Evolutionary conservation across 345 rosid genomes (phyloP), one percentile per base, ranked within the genome.

Genomic region (Passiflora organensis): DNA sequence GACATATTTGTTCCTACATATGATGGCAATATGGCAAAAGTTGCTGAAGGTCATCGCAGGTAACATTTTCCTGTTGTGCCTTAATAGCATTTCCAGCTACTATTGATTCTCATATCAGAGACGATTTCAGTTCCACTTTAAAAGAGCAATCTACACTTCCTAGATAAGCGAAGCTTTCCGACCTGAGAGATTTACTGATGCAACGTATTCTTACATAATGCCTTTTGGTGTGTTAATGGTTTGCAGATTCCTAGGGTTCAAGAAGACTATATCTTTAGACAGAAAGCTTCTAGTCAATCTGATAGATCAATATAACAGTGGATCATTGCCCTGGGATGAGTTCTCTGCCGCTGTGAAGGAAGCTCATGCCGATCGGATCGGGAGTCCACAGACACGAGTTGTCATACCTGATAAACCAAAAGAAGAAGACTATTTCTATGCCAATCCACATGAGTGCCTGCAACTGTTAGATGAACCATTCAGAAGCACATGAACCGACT

Each of bases 381-480:
- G 79, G 36, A 64, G 11, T 15, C 76, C 74, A 16, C 28, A 43
- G 20, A 53, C 43, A 43, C 59, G 43, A 66, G 16, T 50, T 39
- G 43, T 57, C 34, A 68, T 75, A 37, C 80, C 73, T 4, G 65
- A 65, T 25, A 53, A 75, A 49, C 82, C 82, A 5, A 70, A 65
- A 64, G 74, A 74, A 53, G 85, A 80, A 49, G 85, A 75, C 55
- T 69, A 70, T 36, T 80, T 76, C 63, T 80, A 76, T 43, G 57
- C 81, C 15, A 80, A 80, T 21, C 81, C 81, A 12, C 58, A 71
- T 36, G 84, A 80, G 52, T 80, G 85, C 56, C 58, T 77, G 65
- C 34, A 55, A 41, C 60, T 50, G 24, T 23, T 23, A 55, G 73
- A 47, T 9, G 60, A 59, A 18, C 39, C 44, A 15, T 59, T n/a